Conservation (phyloP, 306 rosid species). For the Urtica urens region DNA sequence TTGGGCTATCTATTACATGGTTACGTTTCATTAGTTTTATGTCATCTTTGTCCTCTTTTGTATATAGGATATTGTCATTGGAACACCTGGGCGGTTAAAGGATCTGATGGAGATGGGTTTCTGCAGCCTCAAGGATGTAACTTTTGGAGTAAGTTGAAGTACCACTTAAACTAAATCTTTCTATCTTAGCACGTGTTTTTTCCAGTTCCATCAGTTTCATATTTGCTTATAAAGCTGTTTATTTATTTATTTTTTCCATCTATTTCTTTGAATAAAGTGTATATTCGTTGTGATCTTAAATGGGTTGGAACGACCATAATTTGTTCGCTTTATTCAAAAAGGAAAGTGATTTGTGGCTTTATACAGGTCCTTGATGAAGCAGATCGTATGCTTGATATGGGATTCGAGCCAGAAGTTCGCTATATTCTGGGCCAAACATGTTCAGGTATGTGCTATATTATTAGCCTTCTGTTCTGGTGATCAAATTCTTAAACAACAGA, state of each 20-base stretch:
- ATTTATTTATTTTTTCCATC: background rate
- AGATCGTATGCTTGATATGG: slow-evolving; percentile 98
- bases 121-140: slow-evolving; percentile 57
- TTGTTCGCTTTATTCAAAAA: background rate
- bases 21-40: background rate
- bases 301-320: background rate
- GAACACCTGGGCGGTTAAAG: slow-evolving; percentile 95
- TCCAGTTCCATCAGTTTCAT: background rate
- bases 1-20: background rate
- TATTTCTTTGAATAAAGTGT: background rate
- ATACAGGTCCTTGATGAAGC: slow-evolving; percentile 92
- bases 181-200: background rate
- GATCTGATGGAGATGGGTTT: slow-evolving; percentile 87
- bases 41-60: background rate
- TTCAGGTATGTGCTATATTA: slow-evolving; percentile 35
- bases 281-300: background rate
- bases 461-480: no score
- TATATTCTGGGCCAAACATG: slow-evolving; percentile 74
- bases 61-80: slow-evolving; percentile 88
- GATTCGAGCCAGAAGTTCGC: slow-evolving; percentile 88
- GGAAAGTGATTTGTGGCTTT: slow-evolving; percentile 7
- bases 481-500: no score
- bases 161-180: background rate
- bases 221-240: background rate
- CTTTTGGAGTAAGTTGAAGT: slow-evolving; percentile 65